Evolutionary conservation across 2,329 filamentous ascomycete genomes (phyloP).

Genomic region (Amauroascus verrucosus): DNA sequence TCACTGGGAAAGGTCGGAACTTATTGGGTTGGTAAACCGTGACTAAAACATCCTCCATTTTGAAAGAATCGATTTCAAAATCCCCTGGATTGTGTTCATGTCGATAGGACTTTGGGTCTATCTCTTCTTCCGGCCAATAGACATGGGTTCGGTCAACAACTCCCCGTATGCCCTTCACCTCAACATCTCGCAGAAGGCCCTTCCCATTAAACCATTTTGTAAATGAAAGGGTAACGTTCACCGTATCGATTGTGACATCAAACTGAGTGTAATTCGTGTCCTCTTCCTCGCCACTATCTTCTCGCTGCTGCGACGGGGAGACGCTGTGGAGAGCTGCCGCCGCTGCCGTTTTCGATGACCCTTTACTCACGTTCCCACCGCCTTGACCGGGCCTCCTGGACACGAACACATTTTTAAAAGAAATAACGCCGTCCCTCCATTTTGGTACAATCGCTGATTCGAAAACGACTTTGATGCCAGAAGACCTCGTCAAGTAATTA

Average conservation of each 20-base stretch:
- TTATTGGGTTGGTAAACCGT: constrained; percentile 81
- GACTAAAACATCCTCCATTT: constrained; percentile 83
- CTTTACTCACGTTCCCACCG: constrained; percentile 77
- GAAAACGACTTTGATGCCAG: constrained; percentile 87
- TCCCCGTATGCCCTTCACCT: constrained; percentile 85
- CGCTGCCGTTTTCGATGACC: constrained; percentile 72
- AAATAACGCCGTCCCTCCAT: constrained; percentile 91
- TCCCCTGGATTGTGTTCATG: constrained; percentile 84
- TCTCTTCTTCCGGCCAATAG: constrained; percentile 53
- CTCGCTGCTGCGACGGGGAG: constrained; percentile 25
- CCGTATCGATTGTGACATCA: constrained; percentile 84
- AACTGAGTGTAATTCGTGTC: constrained; percentile 98
- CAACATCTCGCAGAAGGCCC: constrained; percentile 79
- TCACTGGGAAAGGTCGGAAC: constrained; percentile 91
- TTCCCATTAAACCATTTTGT: constrained; percentile 99
- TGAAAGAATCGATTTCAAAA: constrained; percentile 95
- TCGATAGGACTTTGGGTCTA: constrained; percentile 77
- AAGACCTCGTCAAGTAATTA: constrained; percentile 88
- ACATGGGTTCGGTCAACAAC: constrained; percentile 86
- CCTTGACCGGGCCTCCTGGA: constrained; percentile 78
- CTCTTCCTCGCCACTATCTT: constrained; percentile 46
- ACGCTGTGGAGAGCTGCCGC: constrained; percentile 64
- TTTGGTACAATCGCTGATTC: constrained; percentile 95
- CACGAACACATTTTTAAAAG: constrained; percentile 92
- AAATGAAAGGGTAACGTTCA: constrained; percentile 94